Conservation (phyloP, 352 stramenopile genomes). For the Detonula confervacea region DNA sequence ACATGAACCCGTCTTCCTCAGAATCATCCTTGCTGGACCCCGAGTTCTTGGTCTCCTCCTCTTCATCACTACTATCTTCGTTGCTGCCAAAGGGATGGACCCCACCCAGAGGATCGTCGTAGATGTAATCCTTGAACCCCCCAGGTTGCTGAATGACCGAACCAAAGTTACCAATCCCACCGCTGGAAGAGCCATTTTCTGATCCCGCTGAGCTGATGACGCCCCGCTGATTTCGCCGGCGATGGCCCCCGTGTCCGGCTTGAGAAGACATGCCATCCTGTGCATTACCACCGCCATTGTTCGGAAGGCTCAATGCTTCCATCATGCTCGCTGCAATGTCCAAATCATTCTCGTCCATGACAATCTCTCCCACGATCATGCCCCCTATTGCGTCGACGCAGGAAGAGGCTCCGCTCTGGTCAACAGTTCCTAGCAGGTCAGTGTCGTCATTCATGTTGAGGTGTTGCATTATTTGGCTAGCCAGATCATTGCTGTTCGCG, state of each 20-base stretch:
- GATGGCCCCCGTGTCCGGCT: constrained; percentile 19
- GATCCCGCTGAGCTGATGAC: constrained; percentile 7
- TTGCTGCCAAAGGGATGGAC: constrained; percentile 52
- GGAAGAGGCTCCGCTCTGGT: too few relatives aligned
- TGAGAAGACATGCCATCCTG: too few relatives aligned
- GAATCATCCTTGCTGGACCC: constrained; percentile 21
- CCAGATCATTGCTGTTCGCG: background rate
- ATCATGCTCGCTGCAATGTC: constrained; percentile 86
- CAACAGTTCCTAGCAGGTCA: constrained; percentile 53
- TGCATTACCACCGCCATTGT: constrained; percentile 9
- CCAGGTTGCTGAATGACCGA: constrained; percentile 41
- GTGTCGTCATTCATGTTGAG: constrained; percentile 55
- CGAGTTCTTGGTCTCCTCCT: constrained; percentile 37
- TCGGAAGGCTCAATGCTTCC: constrained; percentile 66
- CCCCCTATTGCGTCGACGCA: too few relatives aligned
- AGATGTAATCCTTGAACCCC: constrained; percentile 70
- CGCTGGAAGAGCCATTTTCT: background rate
- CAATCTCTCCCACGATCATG: constrained; percentile 59
- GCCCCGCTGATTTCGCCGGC: constrained; percentile 19
- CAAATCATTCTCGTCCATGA: constrained; percentile 85
- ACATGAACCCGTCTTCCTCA: constrained; percentile 57
- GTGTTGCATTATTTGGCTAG: constrained; percentile 3
- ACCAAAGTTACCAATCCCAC: constrained; percentile 51
- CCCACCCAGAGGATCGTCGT: constrained; percentile 80
- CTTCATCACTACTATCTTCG: constrained; percentile 43